These are phyloP conservation scores for Xerophyta viscosa DNA, from an alignment of 106 monocot genomes.

Conservation along the genomic window DNA sequence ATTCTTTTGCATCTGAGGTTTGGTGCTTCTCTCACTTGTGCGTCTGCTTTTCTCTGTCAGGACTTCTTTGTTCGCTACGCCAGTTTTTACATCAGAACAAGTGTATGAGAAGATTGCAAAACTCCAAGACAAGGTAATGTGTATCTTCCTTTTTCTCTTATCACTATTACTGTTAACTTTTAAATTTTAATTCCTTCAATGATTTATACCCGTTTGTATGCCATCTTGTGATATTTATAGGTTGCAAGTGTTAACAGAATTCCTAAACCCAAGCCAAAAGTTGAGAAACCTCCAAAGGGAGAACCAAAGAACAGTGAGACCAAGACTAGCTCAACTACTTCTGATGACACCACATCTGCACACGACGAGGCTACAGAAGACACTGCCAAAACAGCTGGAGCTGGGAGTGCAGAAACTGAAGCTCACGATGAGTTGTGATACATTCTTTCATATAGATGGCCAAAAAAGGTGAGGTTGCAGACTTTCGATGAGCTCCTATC, in stretches of 20 bases:
- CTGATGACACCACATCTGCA: slow-evolving; percentile 15
- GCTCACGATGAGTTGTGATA: slow-evolving; percentile 78
- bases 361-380: slow-evolving; percentile 20
- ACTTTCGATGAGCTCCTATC: too few species aligned
- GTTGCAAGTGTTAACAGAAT: slow-evolving; percentile 74
- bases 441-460: too few species aligned
- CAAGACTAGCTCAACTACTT: slow-evolving; percentile 12
- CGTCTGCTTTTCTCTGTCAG: slow-evolving; percentile 16
- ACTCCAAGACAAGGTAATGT: slow-evolving; percentile 70
- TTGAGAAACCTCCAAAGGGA: slow-evolving; percentile 62
- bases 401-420: slow-evolving; percentile 24
- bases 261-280: slow-evolving; percentile 89
- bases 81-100: slow-evolving; percentile 71
- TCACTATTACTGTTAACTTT: background rate
- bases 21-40: background rate
- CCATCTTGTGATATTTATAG: too few species aligned
- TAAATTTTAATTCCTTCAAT: background rate
- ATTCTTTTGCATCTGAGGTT: too few species aligned
- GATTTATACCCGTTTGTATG: too few species aligned
- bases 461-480: too few species aligned
- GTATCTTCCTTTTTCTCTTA: background rate
- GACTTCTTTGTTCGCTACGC: slow-evolving; percentile 31
- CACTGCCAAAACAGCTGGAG: slow-evolving; percentile 5
- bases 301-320: slow-evolving; percentile 33
- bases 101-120: slow-evolving; percentile 49